Percentiles rank a stretch among this genome's conserved stretches.
Conservation (phyloP, 78 protist genomes). For the Polysphondylium violaceum region DNA sequence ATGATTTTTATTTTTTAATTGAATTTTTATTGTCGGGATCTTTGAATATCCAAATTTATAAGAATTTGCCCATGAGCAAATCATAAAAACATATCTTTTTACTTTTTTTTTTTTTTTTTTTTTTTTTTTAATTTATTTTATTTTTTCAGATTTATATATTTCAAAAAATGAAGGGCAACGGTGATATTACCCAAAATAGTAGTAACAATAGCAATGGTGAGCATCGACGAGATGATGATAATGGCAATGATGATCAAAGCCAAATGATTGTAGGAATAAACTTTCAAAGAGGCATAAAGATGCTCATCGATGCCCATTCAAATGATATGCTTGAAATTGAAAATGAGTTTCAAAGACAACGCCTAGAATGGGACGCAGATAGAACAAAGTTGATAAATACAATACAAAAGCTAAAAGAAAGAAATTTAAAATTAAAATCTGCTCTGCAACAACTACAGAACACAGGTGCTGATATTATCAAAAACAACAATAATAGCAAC, state of each 20-base stretch:
- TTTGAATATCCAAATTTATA: not conserved
- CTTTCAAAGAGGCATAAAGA: constrained; percentile 34
- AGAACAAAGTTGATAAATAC: not conserved
- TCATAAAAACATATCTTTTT: not conserved
- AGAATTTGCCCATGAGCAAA: not conserved
- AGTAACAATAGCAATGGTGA: not conserved
- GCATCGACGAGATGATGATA: not conserved
- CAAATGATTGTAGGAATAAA: constrained; percentile 20
- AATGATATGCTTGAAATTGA: constrained; percentile 66
- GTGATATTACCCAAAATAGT: not conserved
- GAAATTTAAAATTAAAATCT: constrained; percentile 8
- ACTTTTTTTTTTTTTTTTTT: constrained; percentile 6
- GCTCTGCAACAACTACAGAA: not conserved
- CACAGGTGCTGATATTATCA: not conserved
- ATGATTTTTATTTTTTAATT: not conserved
- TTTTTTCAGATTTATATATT: not conserved
- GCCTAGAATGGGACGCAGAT: constrained; percentile 31
- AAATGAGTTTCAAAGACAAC: constrained; percentile 62
- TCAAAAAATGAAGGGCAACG: not conserved
- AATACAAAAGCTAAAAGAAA: constrained; percentile 32
- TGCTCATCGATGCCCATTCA: constrained; percentile 46
- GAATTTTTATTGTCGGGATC: not conserved
- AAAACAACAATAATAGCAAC: not conserved
- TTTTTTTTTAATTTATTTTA: not conserved
- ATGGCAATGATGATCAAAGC: not conserved